phyloP scores from a whole-genome alignment of 768 basidiomycete species.

The Trichaptum fuscoviolaceum region DNA sequence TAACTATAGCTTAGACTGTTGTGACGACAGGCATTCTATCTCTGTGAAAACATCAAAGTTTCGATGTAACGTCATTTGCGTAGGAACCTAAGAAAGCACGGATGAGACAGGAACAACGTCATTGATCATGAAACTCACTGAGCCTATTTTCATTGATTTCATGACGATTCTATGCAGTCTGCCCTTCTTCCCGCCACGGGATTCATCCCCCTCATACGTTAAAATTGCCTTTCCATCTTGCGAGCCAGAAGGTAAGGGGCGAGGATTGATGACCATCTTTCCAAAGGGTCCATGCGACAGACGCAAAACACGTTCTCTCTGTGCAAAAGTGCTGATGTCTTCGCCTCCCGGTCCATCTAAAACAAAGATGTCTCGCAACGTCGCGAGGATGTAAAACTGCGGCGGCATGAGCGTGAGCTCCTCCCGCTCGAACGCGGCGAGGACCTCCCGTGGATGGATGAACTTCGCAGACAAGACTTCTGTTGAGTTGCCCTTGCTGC shows the following conservation, averaged over 20 bases:
- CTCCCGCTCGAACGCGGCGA: conserved; percentile 45
- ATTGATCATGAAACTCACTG: conserved; percentile 35
- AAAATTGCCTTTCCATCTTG: conserved; percentile 43
- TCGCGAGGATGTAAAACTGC: conserved; percentile 65
- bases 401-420: conserved; percentile 66
- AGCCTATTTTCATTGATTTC: conserved; percentile 36
- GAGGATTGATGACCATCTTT: conserved; percentile 54
- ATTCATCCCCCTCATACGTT: conserved; percentile 69
- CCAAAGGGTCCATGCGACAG: conserved; percentile 58
- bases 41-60: conserved; percentile 66
- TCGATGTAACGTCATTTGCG: conserved; percentile 47
- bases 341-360: conserved; percentile 19
- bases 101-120: not conserved
- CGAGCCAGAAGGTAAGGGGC: conserved; percentile 31
- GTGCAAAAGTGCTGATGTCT: conserved; percentile 34
- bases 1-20: not conserved
- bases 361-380: conserved; percentile 47
- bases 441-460: conserved; percentile 46
- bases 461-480: conserved; percentile 71
- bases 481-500: conserved; percentile 48
- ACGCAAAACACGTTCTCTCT: conserved; percentile 38
- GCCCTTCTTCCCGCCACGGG: conserved; percentile 53
- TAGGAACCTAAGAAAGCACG: conserved; percentile 35
- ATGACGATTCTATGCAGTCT: conserved; percentile 54
- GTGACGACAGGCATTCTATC: conserved; percentile 24